Conservation (phyloP, 495 filamentous ascomycete species). For the Xylaria flabelliformis region DNA sequence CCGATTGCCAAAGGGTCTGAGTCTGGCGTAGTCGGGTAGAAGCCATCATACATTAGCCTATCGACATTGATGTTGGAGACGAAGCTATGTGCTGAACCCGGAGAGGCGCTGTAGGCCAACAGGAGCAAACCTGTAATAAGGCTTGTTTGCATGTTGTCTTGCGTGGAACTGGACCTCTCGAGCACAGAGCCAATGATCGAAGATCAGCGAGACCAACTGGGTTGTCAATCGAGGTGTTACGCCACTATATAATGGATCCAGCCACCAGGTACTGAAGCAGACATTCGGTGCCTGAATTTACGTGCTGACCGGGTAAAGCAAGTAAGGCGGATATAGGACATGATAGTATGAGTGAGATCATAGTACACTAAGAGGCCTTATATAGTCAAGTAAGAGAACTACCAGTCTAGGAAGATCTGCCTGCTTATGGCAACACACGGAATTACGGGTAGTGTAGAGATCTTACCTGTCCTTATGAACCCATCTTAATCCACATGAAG, state of each 20-base stretch:
- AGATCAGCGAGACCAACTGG: not conserved
- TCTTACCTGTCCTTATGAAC: not conserved
- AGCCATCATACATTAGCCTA: constrained; percentile 55
- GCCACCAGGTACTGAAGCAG: not conserved
- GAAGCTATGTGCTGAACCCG: constrained; percentile 60
- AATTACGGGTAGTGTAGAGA: not conserved
- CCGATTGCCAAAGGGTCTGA: constrained; percentile 42
- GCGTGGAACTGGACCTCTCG: too few relatives aligned
- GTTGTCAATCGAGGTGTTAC: not conserved
- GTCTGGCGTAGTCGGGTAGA: constrained; percentile 50
- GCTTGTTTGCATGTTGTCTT: not conserved
- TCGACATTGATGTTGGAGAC: constrained; percentile 64
- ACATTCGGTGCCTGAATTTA: not conserved
- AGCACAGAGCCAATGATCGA: not conserved
- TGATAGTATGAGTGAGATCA: not conserved
- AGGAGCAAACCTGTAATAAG: not conserved
- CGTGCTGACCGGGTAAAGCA: constrained; percentile 4
- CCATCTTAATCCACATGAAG: not conserved
- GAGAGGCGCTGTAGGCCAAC: not conserved
- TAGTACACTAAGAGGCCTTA: not conserved
- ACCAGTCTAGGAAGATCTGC: not conserved
- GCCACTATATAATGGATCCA: not conserved
- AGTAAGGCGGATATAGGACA: not conserved
- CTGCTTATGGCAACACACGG: constrained; percentile 4
- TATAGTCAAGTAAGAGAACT: not conserved